phyloP scores from a whole-genome alignment of 495 filamentous ascomycete species.

The Aspergillus cavernicola region DNA sequence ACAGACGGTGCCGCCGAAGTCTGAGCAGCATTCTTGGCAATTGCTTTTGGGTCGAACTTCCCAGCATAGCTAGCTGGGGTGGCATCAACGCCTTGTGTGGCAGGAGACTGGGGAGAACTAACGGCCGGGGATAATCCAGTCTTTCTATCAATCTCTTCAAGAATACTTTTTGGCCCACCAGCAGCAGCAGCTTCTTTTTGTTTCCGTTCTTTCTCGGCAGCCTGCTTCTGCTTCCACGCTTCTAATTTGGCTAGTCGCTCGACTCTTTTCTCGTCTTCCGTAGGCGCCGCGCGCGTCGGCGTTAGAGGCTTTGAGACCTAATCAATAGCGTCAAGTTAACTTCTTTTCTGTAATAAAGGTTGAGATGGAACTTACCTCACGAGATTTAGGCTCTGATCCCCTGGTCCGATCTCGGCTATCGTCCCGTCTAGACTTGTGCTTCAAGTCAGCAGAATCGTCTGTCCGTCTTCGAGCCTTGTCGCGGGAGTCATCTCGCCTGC shows the following conservation, averaged over 20 bases:
- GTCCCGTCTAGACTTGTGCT: constrained; percentile 64
- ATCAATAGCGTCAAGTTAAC: no score
- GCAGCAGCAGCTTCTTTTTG: constrained; percentile 62
- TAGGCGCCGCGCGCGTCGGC: constrained; percentile 51
- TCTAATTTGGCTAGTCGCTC: constrained; percentile 80
- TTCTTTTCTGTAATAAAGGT: no score
- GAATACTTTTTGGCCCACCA: constrained; percentile 60
- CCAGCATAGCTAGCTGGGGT: constrained; percentile 60
- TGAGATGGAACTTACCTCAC: constrained; percentile 45
- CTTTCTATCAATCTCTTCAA: constrained; percentile 75
- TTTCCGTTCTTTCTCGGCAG: constrained; percentile 72
- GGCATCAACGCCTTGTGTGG: constrained; percentile 34
- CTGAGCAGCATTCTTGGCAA: constrained; percentile 65
- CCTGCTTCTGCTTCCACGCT: constrained; percentile 88
- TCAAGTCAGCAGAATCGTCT: constrained; percentile 75
- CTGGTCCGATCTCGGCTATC: constrained; percentile 56
- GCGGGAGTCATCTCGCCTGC: constrained; percentile 76
- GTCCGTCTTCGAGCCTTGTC: constrained; percentile 65
- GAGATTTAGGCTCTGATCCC: constrained; percentile 40
- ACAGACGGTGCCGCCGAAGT: constrained; percentile 41
- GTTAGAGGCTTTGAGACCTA: constrained; percentile 43
- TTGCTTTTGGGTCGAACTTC: constrained; percentile 87
- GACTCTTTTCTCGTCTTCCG: constrained; percentile 80
- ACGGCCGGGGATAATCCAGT: constrained; percentile 51
- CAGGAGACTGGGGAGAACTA: constrained; percentile 56